A percentile compares a stretch with the other conserved stretches of the same genome.
phyloP scores from a whole-genome alignment of 306 rosid species.

The Pyrus bretschneideri region DNA sequence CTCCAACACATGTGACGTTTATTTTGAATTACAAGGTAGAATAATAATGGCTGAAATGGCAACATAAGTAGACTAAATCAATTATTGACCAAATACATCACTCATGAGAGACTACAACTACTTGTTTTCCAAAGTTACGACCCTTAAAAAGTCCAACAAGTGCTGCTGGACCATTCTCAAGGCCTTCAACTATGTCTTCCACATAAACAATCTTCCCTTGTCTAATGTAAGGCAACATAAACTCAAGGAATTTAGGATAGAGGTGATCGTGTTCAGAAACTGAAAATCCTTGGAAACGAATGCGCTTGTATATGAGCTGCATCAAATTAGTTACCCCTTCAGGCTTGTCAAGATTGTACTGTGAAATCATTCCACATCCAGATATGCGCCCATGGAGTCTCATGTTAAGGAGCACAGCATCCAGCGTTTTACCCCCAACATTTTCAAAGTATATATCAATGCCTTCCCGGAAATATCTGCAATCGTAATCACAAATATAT shows the following conservation, averaged over 20 bases:
- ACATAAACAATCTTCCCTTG: constrained; percentile 23
- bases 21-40: no score
- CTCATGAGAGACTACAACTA: background rate
- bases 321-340: background rate
- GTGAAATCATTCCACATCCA: constrained; percentile 11
- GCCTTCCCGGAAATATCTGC: constrained; percentile 11
- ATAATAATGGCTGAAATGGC: no score
- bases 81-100: background rate
- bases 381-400: constrained; percentile 11
- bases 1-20: no score
- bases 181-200: constrained; percentile 28
- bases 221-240: background rate
- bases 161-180: constrained; percentile 26
- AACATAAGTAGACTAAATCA: background rate
- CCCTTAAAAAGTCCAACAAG: constrained; percentile 26
- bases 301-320: background rate
- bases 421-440: constrained; percentile 15
- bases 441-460: constrained; percentile 17
- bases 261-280: background rate
- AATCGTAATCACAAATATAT: background rate
- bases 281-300: background rate
- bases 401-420: constrained; percentile 16
- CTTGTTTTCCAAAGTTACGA: constrained; percentile 28
- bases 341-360: constrained; percentile 3
- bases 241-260: background rate